Percentiles rank a stretch among this genome's conserved stretches.
Evolutionary conservation across 2,329 filamentous ascomycete genomes (phyloP).

Genomic region (Dothistroma pini): DNA sequence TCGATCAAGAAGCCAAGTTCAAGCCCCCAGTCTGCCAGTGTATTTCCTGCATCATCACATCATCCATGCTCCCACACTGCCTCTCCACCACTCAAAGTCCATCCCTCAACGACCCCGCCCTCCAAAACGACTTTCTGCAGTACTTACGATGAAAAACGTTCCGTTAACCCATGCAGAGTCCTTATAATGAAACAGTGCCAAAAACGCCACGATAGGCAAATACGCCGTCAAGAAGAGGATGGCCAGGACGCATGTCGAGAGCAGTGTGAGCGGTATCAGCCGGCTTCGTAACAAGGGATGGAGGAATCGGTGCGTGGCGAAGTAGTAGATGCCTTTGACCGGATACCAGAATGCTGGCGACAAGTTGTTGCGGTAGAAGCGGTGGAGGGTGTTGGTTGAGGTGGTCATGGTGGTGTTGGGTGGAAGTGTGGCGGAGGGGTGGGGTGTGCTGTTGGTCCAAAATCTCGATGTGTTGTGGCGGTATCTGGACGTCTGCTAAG

Average conservation of each 20-base stretch:
- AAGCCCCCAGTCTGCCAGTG: too few relatives aligned
- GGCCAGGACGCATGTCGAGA: constrained; percentile 79
- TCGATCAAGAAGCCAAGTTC: too few relatives aligned
- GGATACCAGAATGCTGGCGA: constrained; percentile 35
- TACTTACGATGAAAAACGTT: constrained; percentile 63
- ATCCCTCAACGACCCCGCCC: too few relatives aligned
- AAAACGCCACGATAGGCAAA: constrained; percentile 81
- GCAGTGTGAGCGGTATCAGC: constrained; percentile 73
- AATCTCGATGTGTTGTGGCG: not conserved
- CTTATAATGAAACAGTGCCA: constrained; percentile 77
- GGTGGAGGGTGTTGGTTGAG: constrained; percentile 9
- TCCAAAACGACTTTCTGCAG: not conserved
- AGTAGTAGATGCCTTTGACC: constrained; percentile 71
- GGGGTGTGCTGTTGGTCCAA: not conserved
- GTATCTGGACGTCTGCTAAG: too few relatives aligned
- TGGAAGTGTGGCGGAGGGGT: not conserved
- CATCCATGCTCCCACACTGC: too few relatives aligned
- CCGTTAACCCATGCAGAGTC: constrained; percentile 85
- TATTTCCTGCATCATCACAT: too few relatives aligned
- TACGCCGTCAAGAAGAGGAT: constrained; percentile 86
- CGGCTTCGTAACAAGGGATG: constrained; percentile 77
- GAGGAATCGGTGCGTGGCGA: constrained; percentile 69
- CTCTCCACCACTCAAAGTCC: too few relatives aligned
- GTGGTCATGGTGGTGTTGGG: constrained; percentile 5
- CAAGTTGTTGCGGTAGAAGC: constrained; percentile 33